A percentile compares a stretch with the other conserved stretches of the same genome.
These are phyloP conservation scores for Gaeumannomyces tritici DNA, from an alignment of 2,329 filamentous ascomycete species.

Conservation along the genomic window DNA sequence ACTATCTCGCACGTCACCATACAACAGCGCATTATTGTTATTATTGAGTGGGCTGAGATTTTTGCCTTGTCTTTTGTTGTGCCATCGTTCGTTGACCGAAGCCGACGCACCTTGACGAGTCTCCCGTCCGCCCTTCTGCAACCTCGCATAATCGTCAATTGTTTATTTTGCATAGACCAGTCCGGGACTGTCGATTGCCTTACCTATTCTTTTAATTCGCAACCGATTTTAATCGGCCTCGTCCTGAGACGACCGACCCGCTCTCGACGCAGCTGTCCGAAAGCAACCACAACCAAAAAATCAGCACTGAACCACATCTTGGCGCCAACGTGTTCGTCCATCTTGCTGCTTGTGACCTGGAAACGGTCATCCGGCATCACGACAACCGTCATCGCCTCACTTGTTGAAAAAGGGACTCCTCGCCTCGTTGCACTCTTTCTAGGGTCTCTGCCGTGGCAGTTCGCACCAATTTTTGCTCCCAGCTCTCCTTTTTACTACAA, in stretches of 20 bases:
- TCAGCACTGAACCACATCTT: conserved; percentile 10
- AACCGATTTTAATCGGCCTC: background rate
- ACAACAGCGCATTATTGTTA: background rate
- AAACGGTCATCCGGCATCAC: conserved; percentile 4
- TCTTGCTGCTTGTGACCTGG: background rate
- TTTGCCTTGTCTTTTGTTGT: background rate
- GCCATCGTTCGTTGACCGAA: background rate
- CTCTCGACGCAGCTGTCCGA: background rate
- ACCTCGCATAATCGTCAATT: no score
- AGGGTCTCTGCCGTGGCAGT: background rate
- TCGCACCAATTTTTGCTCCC: background rate
- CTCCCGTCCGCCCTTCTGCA: background rate
- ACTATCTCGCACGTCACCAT: background rate
- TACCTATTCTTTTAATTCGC: background rate
- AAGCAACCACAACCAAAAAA: background rate
- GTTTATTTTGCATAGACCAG: background rate
- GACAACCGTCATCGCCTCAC: background rate
- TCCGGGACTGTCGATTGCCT: background rate
- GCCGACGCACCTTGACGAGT: background rate
- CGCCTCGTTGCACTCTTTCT: background rate
- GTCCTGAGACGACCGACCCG: background rate
- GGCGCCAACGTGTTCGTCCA: conserved; percentile 7
- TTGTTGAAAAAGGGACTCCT: background rate
- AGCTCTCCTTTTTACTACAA: background rate
- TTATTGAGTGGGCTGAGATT: background rate